Evolutionary conservation across 805 yeast genomes (phyloP), one percentile per base, ranked within the genome.

Genomic region (Metschnikowia borealis): DNA sequence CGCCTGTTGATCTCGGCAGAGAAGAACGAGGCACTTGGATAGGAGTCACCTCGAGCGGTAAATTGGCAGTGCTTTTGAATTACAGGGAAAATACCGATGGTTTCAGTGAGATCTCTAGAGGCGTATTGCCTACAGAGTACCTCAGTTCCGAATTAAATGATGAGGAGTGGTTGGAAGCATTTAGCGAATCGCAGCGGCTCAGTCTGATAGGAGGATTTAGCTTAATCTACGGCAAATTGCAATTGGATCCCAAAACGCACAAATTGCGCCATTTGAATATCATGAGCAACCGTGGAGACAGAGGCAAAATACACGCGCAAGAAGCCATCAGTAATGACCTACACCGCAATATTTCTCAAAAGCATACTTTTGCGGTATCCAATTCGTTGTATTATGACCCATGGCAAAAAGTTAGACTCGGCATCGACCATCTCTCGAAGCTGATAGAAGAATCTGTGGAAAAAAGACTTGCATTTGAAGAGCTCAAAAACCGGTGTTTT

Each of bases 11-110:
- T 64, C 64, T 87, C 58, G 89, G 84, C 0, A 66, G 90, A 34
- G 67, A 73, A 1, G 90, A 83, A 49, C 88, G 81, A 54, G 97
- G 99, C 1, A 88, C 97, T 0, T 94, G 99, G 99, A 80, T 89
- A 1, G 97, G 96, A 0, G 77, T 86, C 1, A 75, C 81, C 38
- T 70, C 71, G 31, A 62, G 58, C 2, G 89, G 89, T 0, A 74
- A 77, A 52, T 51, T 91, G 1, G 87, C 95, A 0, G 86, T 86
- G 2, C 74, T 92, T 26, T 83, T 94, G 15, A 92, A 92, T 63
- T 83, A 80, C 62, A 69, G 87, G 44, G 94, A 86, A 57, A 65
- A 67, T 45, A 55, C 59, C 3, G 39, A 23, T 17, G 42, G 54
- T 1, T 48, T 61, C 13, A 63, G 74, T 45, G 69, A 70, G 40